Percentiles rank a stretch among this genome's conserved stretches.
phyloP scores from a whole-genome alignment of 108 stramenopile species.

The Phaeodactylum tricornutum region DNA sequence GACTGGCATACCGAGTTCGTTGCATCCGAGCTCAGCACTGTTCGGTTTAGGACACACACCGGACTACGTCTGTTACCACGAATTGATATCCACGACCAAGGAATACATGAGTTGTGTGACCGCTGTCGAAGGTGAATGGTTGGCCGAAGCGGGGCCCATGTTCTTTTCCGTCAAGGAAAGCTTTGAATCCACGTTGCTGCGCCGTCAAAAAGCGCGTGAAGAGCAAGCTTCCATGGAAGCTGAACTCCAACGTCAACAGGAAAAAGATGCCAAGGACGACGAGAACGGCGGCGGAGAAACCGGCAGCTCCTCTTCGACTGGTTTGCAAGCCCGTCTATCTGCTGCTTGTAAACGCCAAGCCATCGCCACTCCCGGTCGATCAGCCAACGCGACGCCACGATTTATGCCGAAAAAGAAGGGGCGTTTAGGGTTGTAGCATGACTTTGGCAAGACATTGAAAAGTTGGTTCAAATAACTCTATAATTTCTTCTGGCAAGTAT shows the following conservation, averaged over 20 bases:
- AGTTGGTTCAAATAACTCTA: too few species aligned
- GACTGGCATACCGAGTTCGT: constrained; percentile 80
- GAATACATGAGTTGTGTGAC: constrained; percentile 98
- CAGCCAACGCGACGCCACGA: constrained; percentile 43
- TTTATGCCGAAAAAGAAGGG: constrained; percentile 61
- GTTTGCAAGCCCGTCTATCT: constrained; percentile 6
- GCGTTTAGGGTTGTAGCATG: constrained; percentile 36
- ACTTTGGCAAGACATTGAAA: neutral
- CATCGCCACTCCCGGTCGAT: constrained; percentile 59
- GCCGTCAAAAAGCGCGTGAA: constrained; percentile 51
- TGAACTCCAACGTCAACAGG: constrained; percentile 32
- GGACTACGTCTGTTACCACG: constrained; percentile 97
- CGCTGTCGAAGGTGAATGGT: constrained; percentile 98
- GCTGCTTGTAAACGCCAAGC: constrained; percentile 17
- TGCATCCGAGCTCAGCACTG: constrained; percentile 88
- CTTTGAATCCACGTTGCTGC: constrained; percentile 62
- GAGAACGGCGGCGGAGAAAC: neutral
- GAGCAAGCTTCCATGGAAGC: constrained; percentile 54
- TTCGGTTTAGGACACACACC: constrained; percentile 97
- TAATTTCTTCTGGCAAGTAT: too few species aligned
- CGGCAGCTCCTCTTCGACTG: neutral
- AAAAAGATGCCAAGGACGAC: constrained; percentile 17
- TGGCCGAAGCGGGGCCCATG: constrained; percentile 98
- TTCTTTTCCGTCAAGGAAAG: constrained; percentile 93
- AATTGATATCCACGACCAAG: constrained; percentile 94